Percentiles rank a stretch among this genome's conserved stretches.
Conservation (phyloP, 2,329 filamentous ascomycete species). For the Teratosphaeria pseudoeucalypti region DNA sequence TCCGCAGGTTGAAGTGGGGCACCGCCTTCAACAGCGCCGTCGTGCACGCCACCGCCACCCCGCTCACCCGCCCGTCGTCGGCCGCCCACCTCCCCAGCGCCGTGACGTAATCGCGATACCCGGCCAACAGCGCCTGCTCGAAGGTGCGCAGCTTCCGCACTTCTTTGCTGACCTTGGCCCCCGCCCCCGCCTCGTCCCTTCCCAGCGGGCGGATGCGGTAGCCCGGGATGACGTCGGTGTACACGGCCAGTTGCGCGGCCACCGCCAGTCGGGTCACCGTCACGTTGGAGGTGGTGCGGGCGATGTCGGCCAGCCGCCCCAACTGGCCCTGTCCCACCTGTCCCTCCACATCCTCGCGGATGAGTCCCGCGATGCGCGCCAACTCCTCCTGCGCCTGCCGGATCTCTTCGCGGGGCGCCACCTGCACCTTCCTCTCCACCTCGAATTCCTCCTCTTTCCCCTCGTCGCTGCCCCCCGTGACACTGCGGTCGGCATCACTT, state of each 20-base stretch:
- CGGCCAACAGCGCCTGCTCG: slow-evolving; percentile 75
- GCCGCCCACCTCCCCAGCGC: slow-evolving; percentile 56
- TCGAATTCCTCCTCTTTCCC: slow-evolving; percentile 53
- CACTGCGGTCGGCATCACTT: slow-evolving; percentile 47
- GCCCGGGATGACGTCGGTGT: slow-evolving; percentile 91
- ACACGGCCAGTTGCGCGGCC: slow-evolving; percentile 78
- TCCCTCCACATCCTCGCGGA: slow-evolving; percentile 92
- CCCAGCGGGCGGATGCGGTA: slow-evolving; percentile 80
- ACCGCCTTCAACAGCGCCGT: slow-evolving; percentile 72
- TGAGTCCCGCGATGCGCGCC: slow-evolving; percentile 64
- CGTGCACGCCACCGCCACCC: slow-evolving; percentile 71
- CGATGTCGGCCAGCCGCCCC: slow-evolving; percentile 65
- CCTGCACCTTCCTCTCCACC: slow-evolving; percentile 59
- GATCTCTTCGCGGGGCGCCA: slow-evolving; percentile 68
- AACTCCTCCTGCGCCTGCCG: slow-evolving; percentile 83
- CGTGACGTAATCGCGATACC: slow-evolving; percentile 77
- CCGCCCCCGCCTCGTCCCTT: slow-evolving; percentile 57
- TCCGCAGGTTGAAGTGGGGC: slow-evolving; percentile 94
- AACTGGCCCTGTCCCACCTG: slow-evolving; percentile 66
- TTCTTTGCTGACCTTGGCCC: slow-evolving; percentile 73
- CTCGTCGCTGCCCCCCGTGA: slow-evolving; percentile 50
- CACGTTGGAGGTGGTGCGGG: slow-evolving; percentile 51
- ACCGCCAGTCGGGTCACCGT: slow-evolving; percentile 78
- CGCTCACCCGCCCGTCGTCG: slow-evolving; percentile 31
- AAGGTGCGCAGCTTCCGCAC: slow-evolving; percentile 72